Evolutionary conservation across 345 rosid genomes (phyloP), one percentile per base, ranked within the genome.

Genomic region (Melaleuca alternifolia): DNA sequence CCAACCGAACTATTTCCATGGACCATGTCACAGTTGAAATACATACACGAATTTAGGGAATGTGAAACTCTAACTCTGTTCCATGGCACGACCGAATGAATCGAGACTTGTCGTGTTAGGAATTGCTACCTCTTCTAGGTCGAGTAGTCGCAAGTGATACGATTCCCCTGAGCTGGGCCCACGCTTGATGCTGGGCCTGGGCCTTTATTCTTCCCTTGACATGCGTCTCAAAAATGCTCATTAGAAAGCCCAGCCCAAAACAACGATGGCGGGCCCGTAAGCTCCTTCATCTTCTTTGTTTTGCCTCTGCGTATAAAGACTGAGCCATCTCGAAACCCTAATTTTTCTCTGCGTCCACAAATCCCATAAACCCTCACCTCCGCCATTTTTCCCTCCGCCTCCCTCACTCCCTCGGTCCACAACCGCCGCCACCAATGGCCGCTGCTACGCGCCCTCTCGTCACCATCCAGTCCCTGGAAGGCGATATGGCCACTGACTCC

Each of bases 401-500:
- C 11, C 11, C 7, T 10, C 79, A 54, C 14, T 2, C 23, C 11
- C 7, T 10, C 79, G 37, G 7, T 2, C 23, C 85, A 20, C 75
- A 20, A 6, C 52, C 82, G 14, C 82, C 79, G 53, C 33, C 54
- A 1, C 79, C 82, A 44, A 61, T 85, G 81, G 81, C 88, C 52
- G 91, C 89, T 54, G 86, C 89, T 28, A 89, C 90, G 33, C 91
- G 90, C 50, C 90, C 91, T 16, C 93, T 90, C 50, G 91, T 91
- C 5, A 85, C 89, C 3, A 89, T 90, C 50, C 54, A 89, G 50
- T 87, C 89, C 3, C 91, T 89, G 8, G 92, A 89, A 2, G 76
- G 88, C 37, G 92, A 91, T 33, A 91, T 91, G 93, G 89, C 89
- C 44, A 90, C 91, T 10, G 93, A 91, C 57, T 53, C 91, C 15